These are phyloP conservation scores for Pythium periplocum DNA, from an alignment of 352 stramenopile species.

Conservation along the genomic window DNA sequence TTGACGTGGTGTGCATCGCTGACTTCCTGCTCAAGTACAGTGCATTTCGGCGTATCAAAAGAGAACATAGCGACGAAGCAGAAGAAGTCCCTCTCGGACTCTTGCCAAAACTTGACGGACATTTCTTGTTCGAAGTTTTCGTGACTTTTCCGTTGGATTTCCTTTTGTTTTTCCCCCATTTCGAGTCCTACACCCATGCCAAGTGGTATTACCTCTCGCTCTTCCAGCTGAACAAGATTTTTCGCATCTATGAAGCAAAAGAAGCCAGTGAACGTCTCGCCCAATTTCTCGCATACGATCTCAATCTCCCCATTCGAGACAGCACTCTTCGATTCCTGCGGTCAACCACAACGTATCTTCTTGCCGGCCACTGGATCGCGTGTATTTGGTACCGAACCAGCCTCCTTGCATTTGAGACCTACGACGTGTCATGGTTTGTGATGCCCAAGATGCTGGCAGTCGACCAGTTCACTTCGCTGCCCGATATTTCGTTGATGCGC, in stretches of 20 bases:
- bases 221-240: constrained; percentile 61
- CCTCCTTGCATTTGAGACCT: constrained; percentile 36
- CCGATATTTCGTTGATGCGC: constrained; percentile 30
- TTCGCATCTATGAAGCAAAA: constrained; percentile 41
- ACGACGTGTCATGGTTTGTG: constrained; percentile 52
- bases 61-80: too few species aligned
- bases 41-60: constrained; percentile 33
- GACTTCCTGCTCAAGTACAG: constrained; percentile 52
- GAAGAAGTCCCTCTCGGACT: too few species aligned
- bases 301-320: constrained; percentile 49
- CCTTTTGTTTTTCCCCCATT: constrained; percentile 35
- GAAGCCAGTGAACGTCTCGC: constrained; percentile 44
- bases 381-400: constrained; percentile 61
- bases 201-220: constrained; percentile 53
- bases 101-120: background rate
- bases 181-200: constrained; percentile 17
- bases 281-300: constrained; percentile 43
- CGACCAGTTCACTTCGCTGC: constrained; percentile 33
- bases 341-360: constrained; percentile 39
- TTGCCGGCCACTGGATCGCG: constrained; percentile 63
- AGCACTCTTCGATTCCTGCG: constrained; percentile 45
- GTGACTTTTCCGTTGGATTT: constrained; percentile 42
- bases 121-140: constrained; percentile 25
- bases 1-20: constrained; percentile 47
- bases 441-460: constrained; percentile 48